Evolutionary conservation across 1,284 basidiomycete genomes (phyloP), one percentile per base, ranked within the genome.

Genomic region (Inonotus obliquus): DNA sequence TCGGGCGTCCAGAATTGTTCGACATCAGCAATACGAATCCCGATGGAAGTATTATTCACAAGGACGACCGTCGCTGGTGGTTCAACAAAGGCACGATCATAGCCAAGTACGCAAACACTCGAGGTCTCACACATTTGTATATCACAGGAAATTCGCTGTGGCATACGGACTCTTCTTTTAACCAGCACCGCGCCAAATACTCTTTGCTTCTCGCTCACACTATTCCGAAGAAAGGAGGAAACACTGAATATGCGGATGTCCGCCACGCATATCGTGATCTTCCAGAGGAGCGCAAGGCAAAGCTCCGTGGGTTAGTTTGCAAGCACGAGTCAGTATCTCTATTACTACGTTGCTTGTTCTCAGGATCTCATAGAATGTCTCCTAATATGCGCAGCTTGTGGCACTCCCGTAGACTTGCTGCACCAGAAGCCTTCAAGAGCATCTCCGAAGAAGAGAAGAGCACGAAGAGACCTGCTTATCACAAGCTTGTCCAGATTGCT

Each of bases 201-300:
- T 67, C 65, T 2, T 62, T 71, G 4, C 65, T 73, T 7, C 65
- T 72, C n/a, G 68, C 71, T 7, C 70, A 71, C 51, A 52, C 64
- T 21, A 62, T 73, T 3, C 71, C 71, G 10, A 65, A 63, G 5
- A 54, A 62, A 11, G 71, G 71, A 2, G 71, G 70, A 14, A 65
- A 69, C 27, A 72, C 71, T 1, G 65, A 69, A 52, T 72, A 69
- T 49, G 70, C 70, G 19, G 71, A 72, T 60, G 65, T 70, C 4
- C 64, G 71, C 44, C 59, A 61, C 27, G 69, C 71, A 0, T 72
- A 68, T 55, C 65, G 65, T 5, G 67, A 67, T 44, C 65, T 70
- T 14, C 60, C 63, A 4, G 54, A 66, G 19, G 68, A 67, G 23
- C 54, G 49, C 45, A 74, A 74, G 58, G 64, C 65, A 23, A 52